Evolutionary conservation across 2,329 filamentous ascomycete genomes (phyloP).

Genomic region (Fusarium agapanthi): DNA sequence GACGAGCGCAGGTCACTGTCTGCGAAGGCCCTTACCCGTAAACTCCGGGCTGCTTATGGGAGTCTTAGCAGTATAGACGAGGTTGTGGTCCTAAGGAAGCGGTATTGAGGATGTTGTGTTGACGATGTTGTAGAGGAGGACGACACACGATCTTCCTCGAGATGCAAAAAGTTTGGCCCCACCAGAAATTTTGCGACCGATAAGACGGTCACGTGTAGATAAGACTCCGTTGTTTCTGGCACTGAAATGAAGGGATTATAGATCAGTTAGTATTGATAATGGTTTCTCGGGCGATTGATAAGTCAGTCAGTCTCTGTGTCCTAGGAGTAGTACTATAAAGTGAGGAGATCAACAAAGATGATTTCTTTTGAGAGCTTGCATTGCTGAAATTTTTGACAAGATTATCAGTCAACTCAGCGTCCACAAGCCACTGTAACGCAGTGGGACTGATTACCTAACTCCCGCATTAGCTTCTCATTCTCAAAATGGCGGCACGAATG

Average conservation of each 20-base stretch:
- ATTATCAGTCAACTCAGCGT: neutral
- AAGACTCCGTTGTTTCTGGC: neutral
- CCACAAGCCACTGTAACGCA: neutral
- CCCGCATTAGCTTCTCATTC: slow-evolving; percentile 20
- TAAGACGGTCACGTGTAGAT: slow-evolving; percentile 49
- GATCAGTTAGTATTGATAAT: neutral
- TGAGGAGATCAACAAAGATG: neutral
- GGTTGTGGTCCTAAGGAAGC: neutral
- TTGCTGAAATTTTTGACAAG: accelerated
- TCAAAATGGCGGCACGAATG: slow-evolving; percentile 36
- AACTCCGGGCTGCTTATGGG: accelerated
- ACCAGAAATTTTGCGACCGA: slow-evolving; percentile 49
- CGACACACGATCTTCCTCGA: slow-evolving; percentile 20
- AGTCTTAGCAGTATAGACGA: neutral
- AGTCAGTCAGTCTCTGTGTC: accelerated
- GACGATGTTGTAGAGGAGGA: neutral
- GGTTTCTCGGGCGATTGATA: accelerated
- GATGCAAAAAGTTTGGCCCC: slow-evolving; percentile 27
- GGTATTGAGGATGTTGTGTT: neutral
- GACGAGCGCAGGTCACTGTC: neutral
- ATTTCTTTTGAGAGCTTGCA: neutral
- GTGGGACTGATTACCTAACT: slow-evolving; percentile 32
- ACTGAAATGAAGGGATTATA: neutral
- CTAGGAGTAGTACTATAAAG: accelerated
- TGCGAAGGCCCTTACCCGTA: neutral